Conservation (phyloP, 139 green algal species). For the Coelastrella sp. region DNA sequence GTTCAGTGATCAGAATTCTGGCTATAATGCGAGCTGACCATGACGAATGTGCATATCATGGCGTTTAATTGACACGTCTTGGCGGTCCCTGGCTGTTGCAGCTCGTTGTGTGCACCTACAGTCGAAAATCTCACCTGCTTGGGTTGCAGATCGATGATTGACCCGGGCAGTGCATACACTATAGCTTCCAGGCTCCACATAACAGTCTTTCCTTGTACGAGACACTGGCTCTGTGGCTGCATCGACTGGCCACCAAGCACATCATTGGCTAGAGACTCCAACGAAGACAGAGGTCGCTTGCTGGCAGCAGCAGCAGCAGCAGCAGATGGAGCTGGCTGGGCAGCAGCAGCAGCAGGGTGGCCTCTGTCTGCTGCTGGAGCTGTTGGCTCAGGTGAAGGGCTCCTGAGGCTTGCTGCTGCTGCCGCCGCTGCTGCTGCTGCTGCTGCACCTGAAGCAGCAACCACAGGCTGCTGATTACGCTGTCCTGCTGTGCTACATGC, state of each 20-base stretch:
- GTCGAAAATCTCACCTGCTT: not conserved
- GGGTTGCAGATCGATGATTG: not conserved
- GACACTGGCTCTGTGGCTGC: not conserved
- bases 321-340: not conserved
- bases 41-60: too few relatives aligned
- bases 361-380: not conserved
- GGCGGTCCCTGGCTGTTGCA: too few relatives aligned
- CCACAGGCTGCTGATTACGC: not conserved
- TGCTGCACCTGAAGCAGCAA: not conserved
- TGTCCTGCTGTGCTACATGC: not conserved
- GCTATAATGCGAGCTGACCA: too few relatives aligned
- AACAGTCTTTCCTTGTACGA: not conserved
- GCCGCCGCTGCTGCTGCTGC: not conserved
- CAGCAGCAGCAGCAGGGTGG: not conserved
- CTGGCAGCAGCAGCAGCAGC: not conserved
- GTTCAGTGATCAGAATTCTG: too few relatives aligned
- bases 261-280: not conserved
- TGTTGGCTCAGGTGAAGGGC: not conserved
- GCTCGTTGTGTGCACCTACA: not conserved
- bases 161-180: not conserved
- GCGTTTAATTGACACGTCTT: too few relatives aligned
- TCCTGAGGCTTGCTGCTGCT: not conserved
- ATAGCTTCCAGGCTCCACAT: slow-evolving; percentile 17
- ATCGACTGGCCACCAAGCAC: not conserved
- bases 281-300: not conserved